A percentile compares a stretch with the other conserved stretches of the same genome.
Conservation (phyloP, 495 filamentous ascomycete species). For the Aspergillus affinis region DNA sequence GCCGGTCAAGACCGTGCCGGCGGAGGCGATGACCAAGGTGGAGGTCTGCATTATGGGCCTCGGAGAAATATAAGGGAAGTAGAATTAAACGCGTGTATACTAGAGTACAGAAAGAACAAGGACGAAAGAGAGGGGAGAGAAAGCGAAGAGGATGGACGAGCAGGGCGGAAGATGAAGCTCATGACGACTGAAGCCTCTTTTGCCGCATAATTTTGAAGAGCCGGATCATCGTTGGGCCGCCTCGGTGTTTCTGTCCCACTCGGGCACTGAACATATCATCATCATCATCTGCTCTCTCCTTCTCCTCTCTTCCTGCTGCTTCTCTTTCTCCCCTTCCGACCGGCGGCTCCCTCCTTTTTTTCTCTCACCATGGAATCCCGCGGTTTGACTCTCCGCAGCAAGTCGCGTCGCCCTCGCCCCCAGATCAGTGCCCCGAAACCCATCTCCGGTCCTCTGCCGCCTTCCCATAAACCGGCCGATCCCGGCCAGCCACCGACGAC, state of each 20-base stretch:
- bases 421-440: slow-evolving; percentile 82
- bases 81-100: background rate
- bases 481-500: slow-evolving; percentile 19
- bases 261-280: slow-evolving; percentile 9
- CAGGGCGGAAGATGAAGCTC: slow-evolving; percentile 15
- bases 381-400: slow-evolving; percentile 85
- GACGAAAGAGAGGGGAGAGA: slow-evolving; percentile 3
- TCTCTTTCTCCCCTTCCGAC: background rate
- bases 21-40: slow-evolving; percentile 69
- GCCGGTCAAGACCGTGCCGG: slow-evolving; percentile 73
- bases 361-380: slow-evolving; percentile 52
- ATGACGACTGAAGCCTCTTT: slow-evolving; percentile 14
- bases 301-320: slow-evolving; percentile 7
- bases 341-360: background rate
- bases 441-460: slow-evolving; percentile 64
- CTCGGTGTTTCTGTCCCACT: slow-evolving; percentile 38
- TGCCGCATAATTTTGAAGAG: slow-evolving; percentile 41
- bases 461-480: slow-evolving; percentile 32
- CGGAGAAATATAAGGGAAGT: slow-evolving; percentile 17
- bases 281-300: slow-evolving; percentile 12
- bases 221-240: slow-evolving; percentile 45
- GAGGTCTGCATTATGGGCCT: slow-evolving; percentile 58
- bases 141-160: slow-evolving; percentile 5
- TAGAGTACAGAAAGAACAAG: background rate
- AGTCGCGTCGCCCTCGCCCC: slow-evolving; percentile 68